A percentile compares a stretch with the other conserved stretches of the same genome.
Conservation (phyloP, 75 land plant genomes). For the Pinus taeda region DNA sequence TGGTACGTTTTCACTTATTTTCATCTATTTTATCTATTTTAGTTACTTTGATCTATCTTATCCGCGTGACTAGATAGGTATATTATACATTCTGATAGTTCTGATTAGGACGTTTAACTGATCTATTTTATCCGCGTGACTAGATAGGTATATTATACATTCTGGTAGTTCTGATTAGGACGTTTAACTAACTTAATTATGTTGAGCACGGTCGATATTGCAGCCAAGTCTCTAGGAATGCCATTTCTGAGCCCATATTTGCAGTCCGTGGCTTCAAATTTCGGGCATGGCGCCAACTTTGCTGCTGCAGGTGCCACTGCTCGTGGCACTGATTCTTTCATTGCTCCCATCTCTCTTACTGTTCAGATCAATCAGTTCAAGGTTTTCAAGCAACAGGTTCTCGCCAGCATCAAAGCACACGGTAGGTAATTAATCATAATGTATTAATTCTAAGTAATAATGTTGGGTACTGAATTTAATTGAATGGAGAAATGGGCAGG, state of each 20-base stretch:
- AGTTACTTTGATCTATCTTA: no score
- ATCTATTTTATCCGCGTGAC: no score
- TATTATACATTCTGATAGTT: no score
- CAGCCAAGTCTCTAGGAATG: slow-evolving; percentile 12
- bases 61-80: not conserved
- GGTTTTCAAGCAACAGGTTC: slow-evolving; percentile 27
- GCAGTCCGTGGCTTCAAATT: slow-evolving; percentile 55
- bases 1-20: no score
- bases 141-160: no score
- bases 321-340: slow-evolving; percentile 11
- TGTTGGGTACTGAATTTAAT: no score
- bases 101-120: not conserved
- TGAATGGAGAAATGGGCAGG: no score
- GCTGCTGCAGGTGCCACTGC: slow-evolving; percentile 67
- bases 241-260: slow-evolving; percentile 53
- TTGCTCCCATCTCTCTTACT: slow-evolving; percentile 22
- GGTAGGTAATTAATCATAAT: not conserved
- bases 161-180: no score
- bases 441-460: no score
- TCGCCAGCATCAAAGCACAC: not conserved
- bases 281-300: slow-evolving; percentile 67
- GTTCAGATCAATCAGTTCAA: slow-evolving; percentile 23
- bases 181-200: no score
- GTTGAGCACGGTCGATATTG: no score
- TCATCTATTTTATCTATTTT: no score